A percentile compares a stretch with the other conserved stretches of the same genome.
These are phyloP conservation scores for Fusarium fracticaudum DNA, from an alignment of 2,329 filamentous ascomycete species.

Conservation along the genomic window DNA sequence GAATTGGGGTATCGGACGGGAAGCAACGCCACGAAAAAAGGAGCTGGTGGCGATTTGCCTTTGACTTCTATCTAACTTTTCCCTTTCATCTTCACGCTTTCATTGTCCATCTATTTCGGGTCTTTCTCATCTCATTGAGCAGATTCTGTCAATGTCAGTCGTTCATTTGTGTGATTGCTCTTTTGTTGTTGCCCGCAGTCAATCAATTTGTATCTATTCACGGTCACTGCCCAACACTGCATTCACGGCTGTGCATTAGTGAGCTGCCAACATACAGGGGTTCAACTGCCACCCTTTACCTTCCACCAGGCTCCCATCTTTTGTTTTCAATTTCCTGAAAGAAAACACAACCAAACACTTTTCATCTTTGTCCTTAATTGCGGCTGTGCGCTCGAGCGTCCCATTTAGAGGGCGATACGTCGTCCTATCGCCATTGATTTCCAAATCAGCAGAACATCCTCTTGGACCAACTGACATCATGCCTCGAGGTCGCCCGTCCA, in stretches of 20 bases:
- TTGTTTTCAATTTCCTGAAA: background rate
- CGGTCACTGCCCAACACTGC: conserved; percentile 17
- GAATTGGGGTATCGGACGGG: conserved; percentile 35
- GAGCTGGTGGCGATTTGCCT: conserved; percentile 42
- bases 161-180: conserved; percentile 2
- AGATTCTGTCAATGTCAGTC: background rate
- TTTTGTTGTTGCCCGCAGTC: conserved; percentile 15
- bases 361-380: background rate
- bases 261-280: conserved; percentile 14
- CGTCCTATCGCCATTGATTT: background rate
- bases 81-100: conserved; percentile 7
- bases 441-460: background rate
- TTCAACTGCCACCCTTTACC: conserved; percentile 8
- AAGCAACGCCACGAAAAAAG: conserved; percentile 33
- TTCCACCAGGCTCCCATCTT: background rate
- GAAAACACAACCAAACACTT: background rate
- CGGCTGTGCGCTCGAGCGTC: background rate
- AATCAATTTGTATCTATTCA: conserved; percentile 6
- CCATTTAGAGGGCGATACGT: background rate
- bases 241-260: conserved; percentile 29
- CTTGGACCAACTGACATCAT: conserved; percentile 26
- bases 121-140: background rate
- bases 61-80: conserved; percentile 11
- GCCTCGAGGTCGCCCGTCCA: conserved; percentile 46
- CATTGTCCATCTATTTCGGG: conserved; percentile 4